A percentile compares a stretch with the other conserved stretches of the same genome.
Conservation (phyloP, 495 filamentous ascomycete species). For the Halenospora varia region DNA sequence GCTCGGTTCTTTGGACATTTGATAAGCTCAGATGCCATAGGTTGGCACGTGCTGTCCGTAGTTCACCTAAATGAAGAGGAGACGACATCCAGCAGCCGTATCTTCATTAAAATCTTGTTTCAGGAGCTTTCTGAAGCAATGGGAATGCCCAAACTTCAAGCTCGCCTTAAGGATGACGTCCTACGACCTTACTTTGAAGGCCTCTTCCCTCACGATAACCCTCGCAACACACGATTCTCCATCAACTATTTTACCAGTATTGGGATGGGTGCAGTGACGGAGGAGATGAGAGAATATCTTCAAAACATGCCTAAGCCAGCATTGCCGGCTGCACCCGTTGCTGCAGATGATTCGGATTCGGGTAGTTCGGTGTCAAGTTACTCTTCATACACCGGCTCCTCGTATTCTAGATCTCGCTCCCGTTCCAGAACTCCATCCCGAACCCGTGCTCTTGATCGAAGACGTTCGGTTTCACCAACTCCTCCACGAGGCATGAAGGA, state of each 20-base stretch:
- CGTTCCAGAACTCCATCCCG: constrained; percentile 13
- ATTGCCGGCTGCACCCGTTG: constrained; percentile 58
- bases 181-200: constrained; percentile 77
- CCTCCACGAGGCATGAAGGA: constrained; percentile 22
- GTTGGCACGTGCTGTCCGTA: constrained; percentile 82
- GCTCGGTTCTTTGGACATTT: constrained; percentile 93
- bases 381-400: constrained; percentile 45
- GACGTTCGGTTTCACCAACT: constrained; percentile 33
- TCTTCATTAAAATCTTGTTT: constrained; percentile 97
- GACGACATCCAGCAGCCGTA: constrained; percentile 89
- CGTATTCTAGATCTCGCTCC: constrained; percentile 35
- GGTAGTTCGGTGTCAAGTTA: constrained; percentile 66
- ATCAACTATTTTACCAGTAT: constrained; percentile 99
- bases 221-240: constrained; percentile 87
- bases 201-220: constrained; percentile 85
- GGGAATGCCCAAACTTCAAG: constrained; percentile 73
- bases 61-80: constrained; percentile 95
- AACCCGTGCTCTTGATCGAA: constrained; percentile 39
- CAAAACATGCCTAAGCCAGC: constrained; percentile 80
- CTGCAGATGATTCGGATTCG: constrained; percentile 52
- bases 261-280: constrained; percentile 89
- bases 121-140: constrained; percentile 86
- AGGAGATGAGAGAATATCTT: constrained; percentile 88
- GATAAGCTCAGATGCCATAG: constrained; percentile 78
- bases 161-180: constrained; percentile 70